Base-by-base conservation (phyloP, 106 monocot species). In the Dendrobium nobile region DNA sequence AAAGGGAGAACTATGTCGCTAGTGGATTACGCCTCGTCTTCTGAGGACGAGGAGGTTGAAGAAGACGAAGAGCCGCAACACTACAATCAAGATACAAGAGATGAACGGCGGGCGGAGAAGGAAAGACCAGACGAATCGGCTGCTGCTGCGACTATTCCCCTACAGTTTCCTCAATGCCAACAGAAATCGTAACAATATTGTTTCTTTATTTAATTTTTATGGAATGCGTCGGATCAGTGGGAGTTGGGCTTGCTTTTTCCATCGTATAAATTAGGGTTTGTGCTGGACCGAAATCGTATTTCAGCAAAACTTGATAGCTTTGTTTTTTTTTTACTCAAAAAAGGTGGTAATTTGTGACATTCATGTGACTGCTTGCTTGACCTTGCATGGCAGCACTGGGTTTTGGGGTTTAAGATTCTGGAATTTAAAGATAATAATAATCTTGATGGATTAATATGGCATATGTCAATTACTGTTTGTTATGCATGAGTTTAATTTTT, bases 21-120 rank as follows among this genome's bases (percentile, higher is more conserved):
- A 0, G 76, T 76, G 76, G 76, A 76, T 76, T 76, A 76, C 48
- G 47, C 22, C 8, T 51, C 75, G 22, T 75, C 76, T 47, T 47
- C 45, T 7, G 76, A 76, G 22, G 76, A 76, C 24, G 76, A 76
- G 27, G 76, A 47, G 47, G 48, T 3, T 10, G 48, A 7, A 10
- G 48, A 76, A 76, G 47, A 74, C 74, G n/a, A 74, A 4, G 15
- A 27, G 33, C 31, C 1, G 42, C 43, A 42, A 37, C 42, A 76
- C 13, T 3, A 70, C 70, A 70, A 16, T 3, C 33, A 33, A 70
- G 70, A 70, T 24, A 15, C 9, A 33, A 33, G 37, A 9, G 31
- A 70, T 13, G 70, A 70, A 37, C 70, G 37, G 4, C 70, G 3
- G 16, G 37, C 0, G 70, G 70, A 9, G 47, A 48, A 47, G 41